phyloP scores from a whole-genome alignment of 2,329 filamentous ascomycete species.

The Cladosporium phlei region DNA sequence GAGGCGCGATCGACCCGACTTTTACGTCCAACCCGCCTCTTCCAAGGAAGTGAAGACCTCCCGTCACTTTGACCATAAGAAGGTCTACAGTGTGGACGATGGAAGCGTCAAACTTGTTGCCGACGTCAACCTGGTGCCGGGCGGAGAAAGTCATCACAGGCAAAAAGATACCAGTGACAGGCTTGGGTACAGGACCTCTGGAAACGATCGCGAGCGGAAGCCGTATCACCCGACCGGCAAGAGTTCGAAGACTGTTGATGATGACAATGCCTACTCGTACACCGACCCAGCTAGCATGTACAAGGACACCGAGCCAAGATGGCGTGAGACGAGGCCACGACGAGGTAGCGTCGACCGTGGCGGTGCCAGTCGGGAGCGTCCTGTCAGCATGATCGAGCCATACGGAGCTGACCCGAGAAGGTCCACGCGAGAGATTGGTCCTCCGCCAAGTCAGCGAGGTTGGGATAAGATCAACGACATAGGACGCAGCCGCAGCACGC shows the following conservation, averaged over 20 bases:
- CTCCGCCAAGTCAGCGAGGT: constrained; percentile 65
- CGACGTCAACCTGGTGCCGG: constrained; percentile 35
- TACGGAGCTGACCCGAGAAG: constrained; percentile 27
- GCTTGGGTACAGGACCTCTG: constrained; percentile 21
- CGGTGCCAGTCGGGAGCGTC: constrained; percentile 38
- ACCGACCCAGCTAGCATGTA: constrained; percentile 49
- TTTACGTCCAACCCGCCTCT: constrained; percentile 36
- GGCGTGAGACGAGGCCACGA: constrained; percentile 32
- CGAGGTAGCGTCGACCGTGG: constrained; percentile 42
- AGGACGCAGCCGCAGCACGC: constrained; percentile 43
- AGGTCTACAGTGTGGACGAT: constrained; percentile 47
- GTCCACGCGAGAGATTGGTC: constrained; percentile 38
- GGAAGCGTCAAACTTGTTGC: constrained; percentile 34
- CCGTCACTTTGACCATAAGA: constrained; percentile 38
- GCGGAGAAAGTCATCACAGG: constrained; percentile 35
- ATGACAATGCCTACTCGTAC: constrained; percentile 46
- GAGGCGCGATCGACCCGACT: constrained; percentile 30
- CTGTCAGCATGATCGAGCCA: constrained; percentile 41
- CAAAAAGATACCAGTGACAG: constrained; percentile 30
- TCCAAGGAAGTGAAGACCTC: constrained; percentile 26
- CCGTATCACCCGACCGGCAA: constrained; percentile 27
- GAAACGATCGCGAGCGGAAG: constrained; percentile 25
- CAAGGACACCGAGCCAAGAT: constrained; percentile 46
- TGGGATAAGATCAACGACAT: constrained; percentile 62
- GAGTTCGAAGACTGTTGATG: constrained; percentile 29